A percentile compares a stretch with the other conserved stretches of the same genome.
Conservation (phyloP, 139 green algal species). For the Ettlia oleoabundans region DNA sequence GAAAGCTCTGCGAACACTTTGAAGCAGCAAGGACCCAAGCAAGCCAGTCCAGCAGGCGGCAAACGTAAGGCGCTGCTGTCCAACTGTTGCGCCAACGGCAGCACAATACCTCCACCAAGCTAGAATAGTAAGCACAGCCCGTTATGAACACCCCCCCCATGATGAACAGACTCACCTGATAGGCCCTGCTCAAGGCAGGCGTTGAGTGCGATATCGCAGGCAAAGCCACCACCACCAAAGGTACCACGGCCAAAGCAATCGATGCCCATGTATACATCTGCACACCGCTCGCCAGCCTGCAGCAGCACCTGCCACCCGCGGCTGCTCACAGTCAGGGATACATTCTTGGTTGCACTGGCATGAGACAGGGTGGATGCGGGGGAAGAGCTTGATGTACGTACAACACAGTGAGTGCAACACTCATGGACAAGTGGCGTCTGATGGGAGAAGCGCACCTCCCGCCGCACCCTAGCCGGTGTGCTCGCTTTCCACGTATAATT, state of each 20-base stretch:
- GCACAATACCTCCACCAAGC: background rate
- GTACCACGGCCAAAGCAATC: slow-evolving; percentile 80
- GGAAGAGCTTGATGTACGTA: too few relatives aligned
- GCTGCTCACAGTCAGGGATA: too few relatives aligned
- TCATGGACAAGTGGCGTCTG: too few relatives aligned
- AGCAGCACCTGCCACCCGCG: background rate
- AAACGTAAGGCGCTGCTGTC: background rate
- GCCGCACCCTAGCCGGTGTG: slow-evolving; percentile 8
- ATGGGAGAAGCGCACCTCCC: background rate
- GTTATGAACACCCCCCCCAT: too few relatives aligned
- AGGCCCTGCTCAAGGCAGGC: slow-evolving; percentile 21
- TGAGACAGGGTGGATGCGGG: too few relatives aligned
- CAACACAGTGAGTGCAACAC: too few relatives aligned
- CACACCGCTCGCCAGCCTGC: slow-evolving; percentile 42
- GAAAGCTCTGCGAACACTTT: too few relatives aligned
- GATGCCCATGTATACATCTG: slow-evolving; percentile 83
- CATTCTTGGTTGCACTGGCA: too few relatives aligned
- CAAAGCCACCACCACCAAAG: slow-evolving; percentile 65
- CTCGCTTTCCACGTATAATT: slow-evolving; percentile 80
- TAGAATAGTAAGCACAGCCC: background rate
- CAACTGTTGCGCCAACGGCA: background rate
- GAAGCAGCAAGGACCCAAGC: background rate
- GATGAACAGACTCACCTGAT: slow-evolving; percentile 4
- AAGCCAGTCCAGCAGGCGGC: background rate
- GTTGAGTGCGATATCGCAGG: slow-evolving; percentile 40